These are phyloP conservation scores for Lactarius psammicola DNA, from an alignment of 768 basidiomycete genomes.

Conservation along the genomic window DNA sequence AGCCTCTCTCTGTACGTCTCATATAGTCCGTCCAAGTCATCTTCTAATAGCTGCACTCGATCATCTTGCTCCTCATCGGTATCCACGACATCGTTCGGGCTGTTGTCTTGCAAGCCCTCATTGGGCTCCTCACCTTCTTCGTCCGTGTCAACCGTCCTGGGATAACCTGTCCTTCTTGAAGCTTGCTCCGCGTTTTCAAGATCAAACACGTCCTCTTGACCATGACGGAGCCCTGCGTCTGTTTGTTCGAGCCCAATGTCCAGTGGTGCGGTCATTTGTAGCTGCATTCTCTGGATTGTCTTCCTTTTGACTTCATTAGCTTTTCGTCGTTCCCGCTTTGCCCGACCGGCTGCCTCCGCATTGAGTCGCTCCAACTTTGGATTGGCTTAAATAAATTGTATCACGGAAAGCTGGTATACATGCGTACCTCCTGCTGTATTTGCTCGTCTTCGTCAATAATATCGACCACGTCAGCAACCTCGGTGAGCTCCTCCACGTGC, in stretches of 20 bases:
- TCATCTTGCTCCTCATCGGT: conserved; percentile 69
- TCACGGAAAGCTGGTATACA: conserved; percentile 13
- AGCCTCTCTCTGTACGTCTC: conserved; percentile 79
- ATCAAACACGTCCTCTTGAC: conserved; percentile 88
- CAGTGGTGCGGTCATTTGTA: conserved; percentile 96
- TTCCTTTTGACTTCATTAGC: conserved; percentile 86
- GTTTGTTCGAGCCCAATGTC: conserved; percentile 89
- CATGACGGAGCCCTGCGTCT: conserved; percentile 67
- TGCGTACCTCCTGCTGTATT: conserved; percentile 80
- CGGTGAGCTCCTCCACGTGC: conserved; percentile 70
- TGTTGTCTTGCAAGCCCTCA: conserved; percentile 42
- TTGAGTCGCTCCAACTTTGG: conserved; percentile 80
- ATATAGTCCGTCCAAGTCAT: conserved; percentile 86
- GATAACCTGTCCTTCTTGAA: conserved; percentile 41
- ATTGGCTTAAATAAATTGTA: conserved; percentile 13
- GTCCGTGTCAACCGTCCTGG: conserved; percentile 29
- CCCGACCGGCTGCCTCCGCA: conserved; percentile 65
- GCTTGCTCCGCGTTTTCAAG: conserved; percentile 60
- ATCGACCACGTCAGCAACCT: conserved; percentile 62
- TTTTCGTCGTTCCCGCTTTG: conserved; percentile 77
- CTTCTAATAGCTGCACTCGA: conserved; percentile 66
- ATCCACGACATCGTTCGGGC: conserved; percentile 46
- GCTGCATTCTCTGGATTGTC: conserved; percentile 91
- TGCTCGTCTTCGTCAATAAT: conserved; percentile 84
- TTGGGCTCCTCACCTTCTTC: conserved; percentile 48